These are phyloP conservation scores for Mycena albidolilacea DNA, from an alignment of 768 basidiomycete species.

Conservation along the genomic window DNA sequence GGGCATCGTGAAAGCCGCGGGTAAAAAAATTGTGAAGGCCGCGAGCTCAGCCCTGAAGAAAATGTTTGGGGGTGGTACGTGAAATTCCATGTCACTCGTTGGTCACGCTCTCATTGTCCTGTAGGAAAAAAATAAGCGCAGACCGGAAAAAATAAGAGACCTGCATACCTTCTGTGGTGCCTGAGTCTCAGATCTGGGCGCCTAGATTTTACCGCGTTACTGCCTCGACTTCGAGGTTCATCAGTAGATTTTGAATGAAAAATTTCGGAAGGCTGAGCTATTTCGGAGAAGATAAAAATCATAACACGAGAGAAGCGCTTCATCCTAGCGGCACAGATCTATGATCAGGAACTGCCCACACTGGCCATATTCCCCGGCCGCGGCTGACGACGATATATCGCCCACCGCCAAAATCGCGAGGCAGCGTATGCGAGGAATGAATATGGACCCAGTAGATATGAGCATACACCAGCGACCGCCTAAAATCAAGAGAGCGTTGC, in stretches of 20 bases:
- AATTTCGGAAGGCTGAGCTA: neutral
- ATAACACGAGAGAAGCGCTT: neutral
- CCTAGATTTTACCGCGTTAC: neutral
- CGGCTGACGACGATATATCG: conserved; percentile 27
- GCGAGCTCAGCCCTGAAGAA: neutral
- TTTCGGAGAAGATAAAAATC: neutral
- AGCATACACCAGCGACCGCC: neutral
- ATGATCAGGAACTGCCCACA: neutral
- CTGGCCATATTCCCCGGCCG: neutral
- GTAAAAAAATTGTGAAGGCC: neutral
- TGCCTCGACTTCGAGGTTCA: neutral
- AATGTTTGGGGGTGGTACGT: neutral
- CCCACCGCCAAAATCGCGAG: conserved; percentile 50
- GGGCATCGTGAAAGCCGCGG: neutral
- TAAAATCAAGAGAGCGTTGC: neutral
- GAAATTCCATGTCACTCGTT: neutral
- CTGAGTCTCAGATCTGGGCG: neutral
- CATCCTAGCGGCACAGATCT: neutral
- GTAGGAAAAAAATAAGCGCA: neutral
- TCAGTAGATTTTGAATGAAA: neutral
- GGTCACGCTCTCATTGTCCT: neutral
- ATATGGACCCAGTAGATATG: conserved; percentile 48
- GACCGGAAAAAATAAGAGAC: neutral
- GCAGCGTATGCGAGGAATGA: conserved; percentile 52
- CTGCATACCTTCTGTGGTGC: neutral